Conservation (phyloP, 2,329 filamentous ascomycete species). For the Elsinoe fawcettii region DNA sequence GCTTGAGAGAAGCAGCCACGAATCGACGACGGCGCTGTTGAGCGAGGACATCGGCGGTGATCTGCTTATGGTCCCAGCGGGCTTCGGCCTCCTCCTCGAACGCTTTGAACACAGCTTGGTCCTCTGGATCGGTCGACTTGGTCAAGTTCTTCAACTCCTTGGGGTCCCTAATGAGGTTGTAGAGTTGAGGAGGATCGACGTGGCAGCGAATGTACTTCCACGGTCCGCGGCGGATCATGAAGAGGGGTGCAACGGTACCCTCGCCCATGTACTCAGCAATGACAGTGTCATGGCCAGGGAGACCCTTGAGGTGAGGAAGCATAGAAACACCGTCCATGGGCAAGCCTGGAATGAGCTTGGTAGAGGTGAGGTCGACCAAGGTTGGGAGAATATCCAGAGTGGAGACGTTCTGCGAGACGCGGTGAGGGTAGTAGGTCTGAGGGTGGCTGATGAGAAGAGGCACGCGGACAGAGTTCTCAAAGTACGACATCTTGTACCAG, state of each 20-base stretch:
- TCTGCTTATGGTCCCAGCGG: constrained; percentile 74
- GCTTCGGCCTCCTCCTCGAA: constrained; percentile 66
- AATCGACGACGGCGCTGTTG: constrained; percentile 73
- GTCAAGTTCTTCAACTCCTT: constrained; percentile 68
- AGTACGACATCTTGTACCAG: constrained; percentile 99
- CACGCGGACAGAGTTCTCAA: constrained; percentile 82
- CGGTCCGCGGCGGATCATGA: constrained; percentile 84
- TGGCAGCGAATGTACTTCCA: constrained; percentile 92
- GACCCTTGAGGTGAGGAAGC: constrained; percentile 64
- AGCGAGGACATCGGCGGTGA: constrained; percentile 64
- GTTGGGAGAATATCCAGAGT: constrained; percentile 87
- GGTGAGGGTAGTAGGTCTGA: constrained; percentile 63
- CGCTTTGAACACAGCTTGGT: constrained; percentile 41
- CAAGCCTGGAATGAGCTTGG: constrained; percentile 59
- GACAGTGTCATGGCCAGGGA: constrained; percentile 72
- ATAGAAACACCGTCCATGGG: constrained; percentile 81
- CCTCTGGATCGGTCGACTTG: constrained; percentile 32
- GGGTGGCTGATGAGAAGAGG: constrained; percentile 81
- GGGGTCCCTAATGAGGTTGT: constrained; percentile 68
- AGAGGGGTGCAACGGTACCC: constrained; percentile 77
- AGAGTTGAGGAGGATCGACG: constrained; percentile 76
- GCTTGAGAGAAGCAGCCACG: constrained; percentile 70
- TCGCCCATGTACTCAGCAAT: constrained; percentile 93
- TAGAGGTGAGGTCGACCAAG: constrained; percentile 72
- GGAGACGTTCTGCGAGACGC: constrained; percentile 75